These are phyloP conservation scores for Phaeosphaeria sp. DNA, from an alignment of 2,329 filamentous ascomycete genomes.

Conservation along the genomic window DNA sequence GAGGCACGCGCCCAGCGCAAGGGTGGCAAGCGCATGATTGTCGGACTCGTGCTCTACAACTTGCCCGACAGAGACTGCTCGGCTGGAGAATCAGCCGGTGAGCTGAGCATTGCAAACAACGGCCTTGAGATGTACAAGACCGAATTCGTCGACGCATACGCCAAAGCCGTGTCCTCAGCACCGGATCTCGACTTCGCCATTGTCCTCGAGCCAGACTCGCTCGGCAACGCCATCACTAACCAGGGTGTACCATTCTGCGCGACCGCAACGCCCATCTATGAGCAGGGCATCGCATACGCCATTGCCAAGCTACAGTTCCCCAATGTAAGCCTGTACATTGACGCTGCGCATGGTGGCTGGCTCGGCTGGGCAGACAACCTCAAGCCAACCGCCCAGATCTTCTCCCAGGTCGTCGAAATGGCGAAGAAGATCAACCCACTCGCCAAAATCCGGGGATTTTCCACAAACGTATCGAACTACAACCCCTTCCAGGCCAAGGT, in stretches of 20 bases:
- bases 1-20: conserved; percentile 30
- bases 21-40: conserved; percentile 25
- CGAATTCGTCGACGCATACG: conserved; percentile 36
- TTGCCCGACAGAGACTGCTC: conserved; percentile 91
- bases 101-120: conserved; percentile 73
- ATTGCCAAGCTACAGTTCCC: conserved; percentile 36
- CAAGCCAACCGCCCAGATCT: conserved; percentile 31
- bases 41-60: conserved; percentile 75
- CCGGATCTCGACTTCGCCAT: conserved; percentile 38
- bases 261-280: conserved; percentile 32
- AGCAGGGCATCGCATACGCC: conserved; percentile 38
- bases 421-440: conserved; percentile 29
- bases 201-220: conserved; percentile 35
- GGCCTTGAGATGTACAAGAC: conserved; percentile 34
- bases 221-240: conserved; percentile 40
- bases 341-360: conserved; percentile 40
- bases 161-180: conserved; percentile 28
- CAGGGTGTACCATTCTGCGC: conserved; percentile 28
- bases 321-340: conserved; percentile 37
- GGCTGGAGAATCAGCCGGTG: conserved; percentile 77
- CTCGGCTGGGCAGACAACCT: conserved; percentile 40
- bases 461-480: conserved; percentile 39
- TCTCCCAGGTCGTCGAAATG: conserved; percentile 29
- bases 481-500: conserved; percentile 33
- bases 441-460: conserved; percentile 33